A percentile compares a stretch with the other conserved stretches of the same genome.
These are phyloP conservation scores for Trichoderma hamatum DNA, from an alignment of 2,329 filamentous ascomycete species.

Conservation along the genomic window DNA sequence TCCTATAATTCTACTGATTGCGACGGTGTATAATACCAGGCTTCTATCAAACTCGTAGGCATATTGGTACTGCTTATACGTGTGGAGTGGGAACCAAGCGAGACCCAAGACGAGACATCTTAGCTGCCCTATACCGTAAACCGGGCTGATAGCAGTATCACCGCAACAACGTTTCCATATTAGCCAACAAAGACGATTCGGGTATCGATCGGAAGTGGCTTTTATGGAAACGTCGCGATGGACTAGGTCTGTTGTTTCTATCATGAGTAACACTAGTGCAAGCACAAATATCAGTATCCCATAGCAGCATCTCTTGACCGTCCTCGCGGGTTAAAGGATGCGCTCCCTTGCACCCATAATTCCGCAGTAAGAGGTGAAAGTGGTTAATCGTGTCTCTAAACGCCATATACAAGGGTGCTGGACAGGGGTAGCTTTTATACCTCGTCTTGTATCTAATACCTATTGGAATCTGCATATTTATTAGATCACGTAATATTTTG, in stretches of 20 bases:
- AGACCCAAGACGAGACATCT: not conserved
- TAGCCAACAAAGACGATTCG: not conserved
- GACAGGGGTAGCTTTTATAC: not conserved
- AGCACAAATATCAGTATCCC: not conserved
- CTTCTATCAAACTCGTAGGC: not conserved
- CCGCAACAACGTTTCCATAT: not conserved
- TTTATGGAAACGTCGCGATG: not conserved
- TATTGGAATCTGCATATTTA: not conserved
- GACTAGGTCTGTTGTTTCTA: not conserved
- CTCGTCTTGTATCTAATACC: not conserved
- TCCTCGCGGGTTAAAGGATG: not conserved
- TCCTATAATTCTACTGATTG: too few species aligned
- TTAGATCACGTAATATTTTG: not conserved
- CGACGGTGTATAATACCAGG: not conserved
- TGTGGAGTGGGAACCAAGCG: not conserved
- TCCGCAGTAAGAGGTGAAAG: not conserved
- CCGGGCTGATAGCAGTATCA: not conserved
- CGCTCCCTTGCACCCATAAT: not conserved
- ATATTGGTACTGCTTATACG: not conserved
- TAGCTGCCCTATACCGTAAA: not conserved
- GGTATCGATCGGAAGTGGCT: not conserved
- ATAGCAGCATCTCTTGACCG: not conserved
- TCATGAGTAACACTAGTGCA: not conserved
- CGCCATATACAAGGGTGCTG: too few species aligned
- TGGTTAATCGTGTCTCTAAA: too few species aligned